Conservation (phyloP, 257 asterid species). For the Capsicum rhomboideum region DNA sequence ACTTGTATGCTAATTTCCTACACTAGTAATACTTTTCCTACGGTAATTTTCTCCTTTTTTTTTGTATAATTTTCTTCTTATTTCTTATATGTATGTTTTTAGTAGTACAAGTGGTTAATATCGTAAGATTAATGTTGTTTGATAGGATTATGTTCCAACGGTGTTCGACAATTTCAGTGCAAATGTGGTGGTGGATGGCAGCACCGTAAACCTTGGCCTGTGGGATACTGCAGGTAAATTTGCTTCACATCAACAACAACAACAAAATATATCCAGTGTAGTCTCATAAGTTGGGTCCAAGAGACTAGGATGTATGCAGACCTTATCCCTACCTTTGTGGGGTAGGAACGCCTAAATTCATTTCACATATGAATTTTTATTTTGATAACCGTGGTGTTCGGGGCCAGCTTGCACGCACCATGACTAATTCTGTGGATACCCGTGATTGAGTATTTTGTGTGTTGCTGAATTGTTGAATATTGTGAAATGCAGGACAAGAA, state of each 20-base stretch:
- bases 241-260: not conserved
- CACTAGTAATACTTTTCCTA: slow-evolving; percentile 75
- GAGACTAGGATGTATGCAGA: not conserved
- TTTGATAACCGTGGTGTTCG: not conserved
- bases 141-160: slow-evolving; percentile 80
- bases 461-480: not conserved
- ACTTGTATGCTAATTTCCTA: slow-evolving; percentile 88
- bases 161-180: slow-evolving; percentile 91
- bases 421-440: not conserved
- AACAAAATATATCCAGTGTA: not conserved
- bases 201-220: slow-evolving; percentile 72
- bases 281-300: not conserved
- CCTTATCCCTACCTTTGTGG: too few species aligned
- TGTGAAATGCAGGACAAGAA: slow-evolving; percentile 60
- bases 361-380: not conserved
- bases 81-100: not conserved
- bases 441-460: not conserved
- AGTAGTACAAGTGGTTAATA: not conserved
- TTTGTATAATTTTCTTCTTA: not conserved
- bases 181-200: slow-evolving; percentile 84
- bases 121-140: not conserved
- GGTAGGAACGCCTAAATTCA: not conserved
- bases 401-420: not conserved
- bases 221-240: slow-evolving; percentile 87
- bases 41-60: slow-evolving; percentile 21